phyloP scores from a whole-genome alignment of 106 monocot genomes.

The Allium fistulosum region DNA sequence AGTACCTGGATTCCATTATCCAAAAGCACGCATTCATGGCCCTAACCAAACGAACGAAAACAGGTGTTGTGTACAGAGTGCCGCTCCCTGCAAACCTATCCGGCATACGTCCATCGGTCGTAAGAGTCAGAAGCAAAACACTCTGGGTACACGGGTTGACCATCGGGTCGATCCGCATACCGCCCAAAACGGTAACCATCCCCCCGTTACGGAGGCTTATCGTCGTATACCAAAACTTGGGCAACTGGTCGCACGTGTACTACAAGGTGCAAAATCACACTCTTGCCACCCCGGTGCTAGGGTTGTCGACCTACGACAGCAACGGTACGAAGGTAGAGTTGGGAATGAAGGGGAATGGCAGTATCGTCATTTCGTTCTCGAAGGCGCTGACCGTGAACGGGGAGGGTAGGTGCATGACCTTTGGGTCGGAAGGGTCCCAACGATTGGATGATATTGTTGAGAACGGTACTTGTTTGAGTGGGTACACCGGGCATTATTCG shows the following conservation, averaged over 20 bases:
- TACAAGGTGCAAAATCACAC: conserved; percentile 15
- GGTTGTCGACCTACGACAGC: conserved; percentile 26
- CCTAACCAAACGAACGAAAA: not conserved
- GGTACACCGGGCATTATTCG: conserved; percentile 19
- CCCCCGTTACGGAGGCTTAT: conserved; percentile 7
- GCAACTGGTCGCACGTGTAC: conserved; percentile 22
- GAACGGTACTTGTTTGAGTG: conserved; percentile 10
- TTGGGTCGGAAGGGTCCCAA: conserved; percentile 4
- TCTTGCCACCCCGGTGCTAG: conserved; percentile 22
- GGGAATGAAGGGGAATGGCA: not conserved
- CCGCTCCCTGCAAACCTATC: conserved; percentile 21
- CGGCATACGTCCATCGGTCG: conserved; percentile 5
- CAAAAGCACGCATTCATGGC: conserved; percentile 10
- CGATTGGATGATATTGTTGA: not conserved
- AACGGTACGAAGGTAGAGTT: not conserved
- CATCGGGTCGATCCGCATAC: conserved; percentile 7
- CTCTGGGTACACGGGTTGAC: conserved; percentile 12
- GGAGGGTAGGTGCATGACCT: conserved; percentile 16
- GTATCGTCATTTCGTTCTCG: conserved; percentile 18
- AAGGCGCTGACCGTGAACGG: not conserved
- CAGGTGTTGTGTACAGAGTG: conserved; percentile 14
- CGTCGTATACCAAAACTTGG: conserved; percentile 20
- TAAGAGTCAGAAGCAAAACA: conserved; percentile 10
- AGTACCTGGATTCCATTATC: conserved; percentile 12
- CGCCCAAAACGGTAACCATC: conserved; percentile 9